Percentiles rank a stretch among this genome's conserved stretches.
Evolutionary conservation across 1,139 yeast genomes (phyloP).

Genomic region (Entelexis sorbosivorans): DNA sequence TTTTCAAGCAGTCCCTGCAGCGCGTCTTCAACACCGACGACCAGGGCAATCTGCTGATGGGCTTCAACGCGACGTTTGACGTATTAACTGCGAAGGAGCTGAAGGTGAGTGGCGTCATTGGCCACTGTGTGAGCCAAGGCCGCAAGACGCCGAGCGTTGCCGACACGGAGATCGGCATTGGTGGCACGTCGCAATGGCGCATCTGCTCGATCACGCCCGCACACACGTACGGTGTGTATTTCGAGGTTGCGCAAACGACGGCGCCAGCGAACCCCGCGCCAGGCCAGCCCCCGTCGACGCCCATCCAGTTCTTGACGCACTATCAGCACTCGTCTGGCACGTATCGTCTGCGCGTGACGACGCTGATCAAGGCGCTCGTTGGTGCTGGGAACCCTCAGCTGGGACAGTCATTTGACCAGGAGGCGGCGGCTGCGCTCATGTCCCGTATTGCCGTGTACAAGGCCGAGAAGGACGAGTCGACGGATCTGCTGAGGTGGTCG

Average conservation of each 20-base stretch:
- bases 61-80: conserved; percentile 59
- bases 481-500: conserved; percentile 69
- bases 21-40: conserved; percentile 78
- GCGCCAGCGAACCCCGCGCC: conserved; percentile 28
- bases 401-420: conserved; percentile 81
- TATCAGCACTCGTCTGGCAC: conserved; percentile 55
- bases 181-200: conserved; percentile 82
- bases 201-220: conserved; percentile 75
- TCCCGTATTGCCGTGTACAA: conserved; percentile 87
- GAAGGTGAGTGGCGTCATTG: conserved; percentile 85
- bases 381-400: conserved; percentile 41
- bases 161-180: conserved; percentile 87
- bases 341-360: conserved; percentile 82
- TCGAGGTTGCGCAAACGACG: conserved; percentile 46
- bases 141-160: conserved; percentile 50
- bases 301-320: conserved; percentile 62
- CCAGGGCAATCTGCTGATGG: conserved; percentile 70
- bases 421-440: conserved; percentile 95
- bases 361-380: conserved; percentile 58
- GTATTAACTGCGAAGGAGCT: conserved; percentile 82
- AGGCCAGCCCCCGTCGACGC: conserved; percentile 31
- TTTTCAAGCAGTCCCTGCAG: conserved; percentile 86
- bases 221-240: conserved; percentile 76
- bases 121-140: conserved; percentile 68
- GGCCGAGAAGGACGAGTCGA: conserved; percentile 61